phyloP scores from a whole-genome alignment of 2,329 filamentous ascomycete genomes.

The Phaeoacremonium minimum region DNA sequence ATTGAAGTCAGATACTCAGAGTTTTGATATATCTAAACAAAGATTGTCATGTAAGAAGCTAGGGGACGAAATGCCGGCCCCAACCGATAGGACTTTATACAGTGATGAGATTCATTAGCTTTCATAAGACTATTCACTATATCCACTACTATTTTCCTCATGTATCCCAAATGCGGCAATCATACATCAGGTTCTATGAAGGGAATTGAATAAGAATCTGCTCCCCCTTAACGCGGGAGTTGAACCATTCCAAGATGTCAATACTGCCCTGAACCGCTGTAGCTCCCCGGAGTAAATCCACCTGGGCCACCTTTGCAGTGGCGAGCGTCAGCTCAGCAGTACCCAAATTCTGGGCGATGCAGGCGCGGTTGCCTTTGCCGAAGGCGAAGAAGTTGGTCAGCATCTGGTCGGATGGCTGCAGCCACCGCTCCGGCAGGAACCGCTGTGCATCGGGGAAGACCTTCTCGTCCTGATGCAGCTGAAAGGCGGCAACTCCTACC shows the following conservation, averaged over 20 bases:
- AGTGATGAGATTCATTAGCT: too few species aligned
- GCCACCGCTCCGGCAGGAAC: constrained; percentile 14
- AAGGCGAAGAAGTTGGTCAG: constrained; percentile 12
- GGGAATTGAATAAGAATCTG: background rate
- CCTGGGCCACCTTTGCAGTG: constrained; percentile 4
- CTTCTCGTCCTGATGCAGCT: constrained; percentile 12
- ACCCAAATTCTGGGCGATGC: constrained; percentile 13
- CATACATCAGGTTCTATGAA: too few species aligned
- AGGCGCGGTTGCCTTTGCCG: constrained; percentile 14
- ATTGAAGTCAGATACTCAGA: too few species aligned
- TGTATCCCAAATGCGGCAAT: too few species aligned
- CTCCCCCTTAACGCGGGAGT: constrained; percentile 4
- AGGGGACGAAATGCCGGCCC: too few species aligned
- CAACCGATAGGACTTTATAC: too few species aligned
- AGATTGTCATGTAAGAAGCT: too few species aligned
- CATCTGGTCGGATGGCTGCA: constrained; percentile 7
- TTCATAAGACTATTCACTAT: too few species aligned
- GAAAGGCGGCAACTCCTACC: constrained; percentile 2
- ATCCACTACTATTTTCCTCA: too few species aligned
- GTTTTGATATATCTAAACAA: too few species aligned
- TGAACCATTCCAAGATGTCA: constrained; percentile 6
- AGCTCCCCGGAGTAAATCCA: constrained; percentile 4
- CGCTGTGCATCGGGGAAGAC: constrained; percentile 11
- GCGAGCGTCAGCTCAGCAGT: constrained; percentile 8
- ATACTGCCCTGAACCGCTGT: constrained; percentile 4